Conservation (phyloP, 345 rosid genomes). For the Populus davidiana region DNA sequence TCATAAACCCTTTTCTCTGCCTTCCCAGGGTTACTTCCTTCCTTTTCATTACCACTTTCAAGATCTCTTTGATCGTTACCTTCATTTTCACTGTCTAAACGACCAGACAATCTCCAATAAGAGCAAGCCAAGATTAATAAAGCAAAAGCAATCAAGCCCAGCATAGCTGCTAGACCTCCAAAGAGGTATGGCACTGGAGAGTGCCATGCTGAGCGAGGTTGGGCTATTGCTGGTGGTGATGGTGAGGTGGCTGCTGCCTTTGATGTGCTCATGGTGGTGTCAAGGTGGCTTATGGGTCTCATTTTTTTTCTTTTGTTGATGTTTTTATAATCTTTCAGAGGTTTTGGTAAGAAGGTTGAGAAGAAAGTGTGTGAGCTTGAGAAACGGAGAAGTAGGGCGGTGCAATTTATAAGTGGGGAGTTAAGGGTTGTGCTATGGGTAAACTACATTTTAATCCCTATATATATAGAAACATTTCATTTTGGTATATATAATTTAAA, state of each 20-base stretch:
- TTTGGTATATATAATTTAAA: not conserved
- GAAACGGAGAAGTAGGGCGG: not conserved
- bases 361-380: slow-evolving; percentile 6
- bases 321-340: not conserved
- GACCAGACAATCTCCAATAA: slow-evolving; percentile 81
- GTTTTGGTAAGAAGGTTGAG: not conserved
- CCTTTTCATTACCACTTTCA: slow-evolving; percentile 15
- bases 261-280: slow-evolving; percentile 18
- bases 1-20: slow-evolving; percentile 8
- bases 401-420: slow-evolving; percentile 33
- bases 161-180: slow-evolving; percentile 94
- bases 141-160: slow-evolving; percentile 89
- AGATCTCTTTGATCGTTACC: slow-evolving; percentile 4
- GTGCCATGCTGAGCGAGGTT: slow-evolving; percentile 77
- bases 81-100: not conserved
- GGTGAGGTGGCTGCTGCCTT: not conserved
- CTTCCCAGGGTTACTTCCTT: not conserved
- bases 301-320: slow-evolving; percentile 4
- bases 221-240: slow-evolving; percentile 15
- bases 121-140: slow-evolving; percentile 87
- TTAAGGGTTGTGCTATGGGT: not conserved
- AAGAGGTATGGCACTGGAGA: slow-evolving; percentile 93
- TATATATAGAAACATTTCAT: not conserved
- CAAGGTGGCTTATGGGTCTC: slow-evolving; percentile 21
- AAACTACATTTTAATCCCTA: not conserved